phyloP scores from a whole-genome alignment of 129 eudicot species.

The Chrysanthemum makinoi region DNA sequence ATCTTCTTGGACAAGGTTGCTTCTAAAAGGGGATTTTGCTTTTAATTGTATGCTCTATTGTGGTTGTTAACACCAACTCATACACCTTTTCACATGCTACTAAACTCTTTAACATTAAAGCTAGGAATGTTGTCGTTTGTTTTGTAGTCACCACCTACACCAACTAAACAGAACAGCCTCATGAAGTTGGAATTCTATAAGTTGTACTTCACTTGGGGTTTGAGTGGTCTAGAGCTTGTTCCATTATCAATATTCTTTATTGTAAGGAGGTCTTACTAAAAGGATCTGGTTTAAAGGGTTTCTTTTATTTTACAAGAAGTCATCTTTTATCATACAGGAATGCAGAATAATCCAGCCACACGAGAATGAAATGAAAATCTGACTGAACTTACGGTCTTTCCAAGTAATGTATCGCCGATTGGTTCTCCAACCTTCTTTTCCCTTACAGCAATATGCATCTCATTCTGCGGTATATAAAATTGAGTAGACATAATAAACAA shows the following conservation, averaged over 20 bases:
- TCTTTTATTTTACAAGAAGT: background rate
- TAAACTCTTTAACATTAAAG: no score
- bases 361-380: background rate
- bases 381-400: constrained; percentile 48
- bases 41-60: no score
- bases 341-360: background rate
- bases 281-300: background rate
- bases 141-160: no score
- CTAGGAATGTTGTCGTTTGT: no score
- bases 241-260: background rate
- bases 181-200: background rate
- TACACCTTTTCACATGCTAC: no score
- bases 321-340: background rate
- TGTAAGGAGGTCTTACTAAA: background rate
- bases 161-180: background rate
- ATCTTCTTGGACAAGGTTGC: no score
- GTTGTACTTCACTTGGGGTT: background rate
- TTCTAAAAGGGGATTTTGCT: no score
- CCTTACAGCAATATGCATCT: constrained; percentile 70
- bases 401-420: constrained; percentile 60
- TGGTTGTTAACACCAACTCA: no score
- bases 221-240: background rate
- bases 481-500: background rate
- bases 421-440: constrained; percentile 76
- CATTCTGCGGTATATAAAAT: constrained; percentile 42